Percentiles rank a stretch among this genome's conserved stretches.
phyloP scores from a whole-genome alignment of 768 basidiomycete species.

The Tylopilus intermedius region DNA sequence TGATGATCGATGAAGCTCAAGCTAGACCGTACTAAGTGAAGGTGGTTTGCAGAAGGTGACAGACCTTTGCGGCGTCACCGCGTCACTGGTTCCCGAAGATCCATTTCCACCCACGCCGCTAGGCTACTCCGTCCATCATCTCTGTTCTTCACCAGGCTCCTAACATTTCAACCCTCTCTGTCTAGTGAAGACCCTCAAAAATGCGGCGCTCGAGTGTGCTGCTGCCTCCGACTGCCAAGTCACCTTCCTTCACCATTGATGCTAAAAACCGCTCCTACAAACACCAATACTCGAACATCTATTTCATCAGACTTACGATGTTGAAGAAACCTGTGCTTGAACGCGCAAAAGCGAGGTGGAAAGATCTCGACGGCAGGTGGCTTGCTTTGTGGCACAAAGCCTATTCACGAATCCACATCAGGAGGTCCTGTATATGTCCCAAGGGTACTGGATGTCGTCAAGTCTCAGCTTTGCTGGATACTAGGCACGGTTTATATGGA shows the following conservation, averaged over 20 bases:
- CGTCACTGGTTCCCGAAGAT: no score
- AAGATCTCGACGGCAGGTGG: constrained; percentile 36
- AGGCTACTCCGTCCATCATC: neutral
- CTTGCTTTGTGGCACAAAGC: neutral
- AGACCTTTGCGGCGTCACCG: no score
- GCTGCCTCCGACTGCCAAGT: constrained; percentile 24
- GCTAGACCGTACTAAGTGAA: no score
- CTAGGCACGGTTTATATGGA: constrained; percentile 97
- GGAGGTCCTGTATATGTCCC: constrained; percentile 68
- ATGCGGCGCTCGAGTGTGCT: constrained; percentile 28
- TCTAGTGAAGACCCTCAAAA: constrained; percentile 3
- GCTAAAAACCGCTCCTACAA: constrained; percentile 48
- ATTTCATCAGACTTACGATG: constrained; percentile 54
- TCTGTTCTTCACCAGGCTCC: neutral
- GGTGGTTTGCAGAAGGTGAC: no score
- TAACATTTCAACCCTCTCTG: neutral
- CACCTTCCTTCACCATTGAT: constrained; percentile 42
- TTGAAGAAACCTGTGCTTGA: constrained; percentile 45
- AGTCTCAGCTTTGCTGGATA: constrained; percentile 82
- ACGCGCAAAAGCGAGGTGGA: constrained; percentile 50
- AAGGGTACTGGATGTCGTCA: constrained; percentile 81
- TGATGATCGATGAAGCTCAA: no score
- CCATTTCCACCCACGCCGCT: no score
- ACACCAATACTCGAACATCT: constrained; percentile 71
- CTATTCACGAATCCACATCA: constrained; percentile 26